Base-by-base conservation (phyloP, 2,329 filamentous ascomycete species). In the Tolypocladium amazonense region DNA sequence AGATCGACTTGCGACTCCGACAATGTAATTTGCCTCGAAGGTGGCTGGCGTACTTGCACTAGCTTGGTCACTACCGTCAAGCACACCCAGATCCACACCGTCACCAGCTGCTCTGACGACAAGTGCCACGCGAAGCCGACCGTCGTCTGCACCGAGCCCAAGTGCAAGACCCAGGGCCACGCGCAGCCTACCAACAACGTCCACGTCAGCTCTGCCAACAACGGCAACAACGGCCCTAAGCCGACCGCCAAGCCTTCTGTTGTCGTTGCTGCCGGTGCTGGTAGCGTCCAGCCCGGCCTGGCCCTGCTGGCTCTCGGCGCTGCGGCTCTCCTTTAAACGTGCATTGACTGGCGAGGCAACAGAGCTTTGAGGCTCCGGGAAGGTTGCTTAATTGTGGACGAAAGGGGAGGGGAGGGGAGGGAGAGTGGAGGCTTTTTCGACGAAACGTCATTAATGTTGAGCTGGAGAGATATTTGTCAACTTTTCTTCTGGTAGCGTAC, bases 281-380 rank as follows among this genome's bases (percentile, higher is more conserved):
- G 64, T 5, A 60, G 59, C 55, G 45, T 68, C 27, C 57, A 58
- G 47, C 67, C 68, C 37, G 64, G 60, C 37, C 60, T 66, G 55
- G 58, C 67, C 37, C 43, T 69, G 9, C 57, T 69, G 25, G 63
- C 68, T 33, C 61, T 69, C n/a, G 68, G 67, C 56, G 64, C 64
- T 27, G 27, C 68, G 50, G 66, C 65, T 45, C 60, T 70, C 39
- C 60, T 70, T 39, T 69, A 69, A 62, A 18, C 11, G 25, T 3
- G 41, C n/a, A 18, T 23, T 45, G 41, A n/a, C 1, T 45, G 7
- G n/a, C 4, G 41, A 14, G 20, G 20, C 4, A 8, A 23, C 11
- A 4, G 41, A 33, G 30, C 30, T 33, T 33, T 33, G 30, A 33
- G 30, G 30, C 30, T 33, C 30, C 30, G 30, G 30, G 30, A 33